Evolutionary conservation across 2,329 filamentous ascomycete species (phyloP).

Genomic region (Curvularia spicifera): DNA sequence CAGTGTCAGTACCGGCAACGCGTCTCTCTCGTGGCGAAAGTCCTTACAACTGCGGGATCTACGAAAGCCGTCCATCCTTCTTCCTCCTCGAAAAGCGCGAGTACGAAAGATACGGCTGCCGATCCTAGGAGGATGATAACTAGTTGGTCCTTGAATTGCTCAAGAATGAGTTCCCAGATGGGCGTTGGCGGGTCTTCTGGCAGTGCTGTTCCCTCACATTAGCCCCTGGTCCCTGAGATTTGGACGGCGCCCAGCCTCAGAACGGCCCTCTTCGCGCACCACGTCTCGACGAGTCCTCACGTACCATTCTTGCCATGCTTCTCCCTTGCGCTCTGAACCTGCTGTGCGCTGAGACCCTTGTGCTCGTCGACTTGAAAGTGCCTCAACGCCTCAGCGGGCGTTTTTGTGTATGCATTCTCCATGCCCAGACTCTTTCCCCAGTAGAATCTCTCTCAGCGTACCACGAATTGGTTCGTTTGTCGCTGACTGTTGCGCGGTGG

Average conservation of each 20-base stretch:
- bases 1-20: conserved; percentile 22
- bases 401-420: conserved; percentile 61
- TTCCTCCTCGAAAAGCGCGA: conserved; percentile 90
- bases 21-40: background rate
- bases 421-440: conserved; percentile 44
- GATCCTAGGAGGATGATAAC: conserved; percentile 94
- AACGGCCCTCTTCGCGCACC: background rate
- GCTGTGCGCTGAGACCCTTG: conserved; percentile 57
- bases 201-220: conserved; percentile 59
- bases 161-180: conserved; percentile 92
- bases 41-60: conserved; percentile 87
- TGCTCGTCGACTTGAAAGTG: conserved; percentile 60
- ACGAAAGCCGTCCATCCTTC: conserved; percentile 98
- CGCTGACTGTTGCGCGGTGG: conserved; percentile 9
- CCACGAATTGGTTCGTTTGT: background rate
- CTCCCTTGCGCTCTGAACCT: conserved; percentile 55
- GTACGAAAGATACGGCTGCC: conserved; percentile 88
- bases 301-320: conserved; percentile 64
- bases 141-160: conserved; percentile 99
- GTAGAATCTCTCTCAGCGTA: conserved; percentile 1
- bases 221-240: conserved; percentile 8
- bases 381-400: conserved; percentile 58
- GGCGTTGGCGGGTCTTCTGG: conserved; percentile 94
- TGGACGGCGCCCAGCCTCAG: background rate
- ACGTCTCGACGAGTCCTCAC: conserved; percentile 5